Conservation (phyloP, 2,329 filamentous ascomycete species). For the Tolypocladium inflatum region DNA sequence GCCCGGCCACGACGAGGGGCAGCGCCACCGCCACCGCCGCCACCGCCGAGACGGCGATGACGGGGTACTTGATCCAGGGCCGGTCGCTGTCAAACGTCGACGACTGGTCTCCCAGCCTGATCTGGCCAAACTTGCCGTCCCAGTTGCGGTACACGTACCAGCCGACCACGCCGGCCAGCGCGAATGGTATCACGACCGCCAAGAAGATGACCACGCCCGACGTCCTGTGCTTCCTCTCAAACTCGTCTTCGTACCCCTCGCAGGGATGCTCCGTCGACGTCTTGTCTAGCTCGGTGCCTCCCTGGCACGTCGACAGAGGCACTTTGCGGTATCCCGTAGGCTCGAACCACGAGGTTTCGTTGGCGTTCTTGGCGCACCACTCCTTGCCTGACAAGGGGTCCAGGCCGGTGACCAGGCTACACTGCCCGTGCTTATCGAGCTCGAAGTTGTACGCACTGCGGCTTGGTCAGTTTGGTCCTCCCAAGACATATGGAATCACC, state of each 20-base stretch:
- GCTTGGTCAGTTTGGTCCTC: neutral
- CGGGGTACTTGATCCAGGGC: slow-evolving; percentile 72
- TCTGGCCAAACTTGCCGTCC: slow-evolving; percentile 84
- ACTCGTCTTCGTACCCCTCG: slow-evolving; percentile 74
- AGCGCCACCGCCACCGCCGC: slow-evolving; percentile 51
- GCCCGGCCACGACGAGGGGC: slow-evolving; percentile 61
- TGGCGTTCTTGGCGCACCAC: slow-evolving; percentile 51
- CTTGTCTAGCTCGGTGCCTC: slow-evolving; percentile 67
- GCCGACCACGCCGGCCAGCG: slow-evolving; percentile 59
- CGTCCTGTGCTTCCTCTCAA: slow-evolving; percentile 57
- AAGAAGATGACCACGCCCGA: slow-evolving; percentile 75
- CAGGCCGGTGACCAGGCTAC: slow-evolving; percentile 66
- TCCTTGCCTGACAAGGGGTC: slow-evolving; percentile 42
- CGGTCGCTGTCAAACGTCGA: slow-evolving; percentile 56
- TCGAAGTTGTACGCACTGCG: slow-evolving; percentile 88
- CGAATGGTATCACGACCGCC: slow-evolving; percentile 68
- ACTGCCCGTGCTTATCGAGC: slow-evolving; percentile 66
- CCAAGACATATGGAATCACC: neutral
- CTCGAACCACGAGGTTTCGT: slow-evolving; percentile 69
- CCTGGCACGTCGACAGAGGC: slow-evolving; percentile 77
- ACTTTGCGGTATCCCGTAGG: slow-evolving; percentile 84
- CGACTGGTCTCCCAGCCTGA: slow-evolving; percentile 68
- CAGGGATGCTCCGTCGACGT: slow-evolving; percentile 49
- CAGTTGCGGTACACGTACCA: slow-evolving; percentile 82
- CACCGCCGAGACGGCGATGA: slow-evolving; percentile 59